A percentile compares a stretch with the other conserved stretches of the same genome.
These are phyloP conservation scores for Yamadazyma buinensis DNA, from an alignment of 1,139 yeast genomes.

Conservation along the genomic window DNA sequence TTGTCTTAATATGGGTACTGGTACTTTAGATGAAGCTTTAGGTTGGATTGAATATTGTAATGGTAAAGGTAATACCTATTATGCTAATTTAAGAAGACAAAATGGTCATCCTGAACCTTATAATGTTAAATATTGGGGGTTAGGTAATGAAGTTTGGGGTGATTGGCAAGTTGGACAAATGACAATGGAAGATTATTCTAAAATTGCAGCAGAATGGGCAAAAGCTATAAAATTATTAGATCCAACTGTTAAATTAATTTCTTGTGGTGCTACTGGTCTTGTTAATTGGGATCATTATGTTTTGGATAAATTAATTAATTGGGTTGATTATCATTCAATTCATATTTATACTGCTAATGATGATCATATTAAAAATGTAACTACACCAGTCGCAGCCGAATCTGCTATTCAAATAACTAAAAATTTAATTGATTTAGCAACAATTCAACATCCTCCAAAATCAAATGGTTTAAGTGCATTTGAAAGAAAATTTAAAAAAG, in stretches of 20 bases:
- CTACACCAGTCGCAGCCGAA: slow-evolving; percentile 28
- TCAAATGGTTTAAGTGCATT: slow-evolving; percentile 10
- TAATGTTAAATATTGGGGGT: slow-evolving; percentile 30
- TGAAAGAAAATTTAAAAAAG: slow-evolving; percentile 11
- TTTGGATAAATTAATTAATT: slow-evolving; percentile 19
- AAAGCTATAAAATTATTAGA: slow-evolving; percentile 28
- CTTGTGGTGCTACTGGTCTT: slow-evolving; percentile 26
- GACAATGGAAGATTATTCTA: slow-evolving; percentile 23
- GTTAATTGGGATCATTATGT: slow-evolving; percentile 25
- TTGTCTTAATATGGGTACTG: slow-evolving; percentile 32
- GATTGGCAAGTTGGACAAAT: slow-evolving; percentile 32
- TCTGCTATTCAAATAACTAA: slow-evolving; percentile 23
- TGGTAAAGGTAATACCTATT: slow-evolving; percentile 24
- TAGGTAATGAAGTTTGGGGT: slow-evolving; percentile 34
- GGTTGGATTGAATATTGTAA: slow-evolving; percentile 32
- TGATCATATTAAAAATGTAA: slow-evolving; percentile 23
- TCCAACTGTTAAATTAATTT: slow-evolving; percentile 20
- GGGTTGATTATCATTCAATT: slow-evolving; percentile 27
- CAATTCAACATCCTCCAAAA: slow-evolving; percentile 14
- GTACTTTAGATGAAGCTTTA: slow-evolving; percentile 29
- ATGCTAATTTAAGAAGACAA: slow-evolving; percentile 20
- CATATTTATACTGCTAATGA: slow-evolving; percentile 25
- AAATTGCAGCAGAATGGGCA: slow-evolving; percentile 28
- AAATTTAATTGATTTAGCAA: slow-evolving; percentile 24
- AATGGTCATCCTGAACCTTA: slow-evolving; percentile 29